phyloP scores from a whole-genome alignment of 2,329 filamentous ascomycete genomes.

The Calycina herbarum region DNA sequence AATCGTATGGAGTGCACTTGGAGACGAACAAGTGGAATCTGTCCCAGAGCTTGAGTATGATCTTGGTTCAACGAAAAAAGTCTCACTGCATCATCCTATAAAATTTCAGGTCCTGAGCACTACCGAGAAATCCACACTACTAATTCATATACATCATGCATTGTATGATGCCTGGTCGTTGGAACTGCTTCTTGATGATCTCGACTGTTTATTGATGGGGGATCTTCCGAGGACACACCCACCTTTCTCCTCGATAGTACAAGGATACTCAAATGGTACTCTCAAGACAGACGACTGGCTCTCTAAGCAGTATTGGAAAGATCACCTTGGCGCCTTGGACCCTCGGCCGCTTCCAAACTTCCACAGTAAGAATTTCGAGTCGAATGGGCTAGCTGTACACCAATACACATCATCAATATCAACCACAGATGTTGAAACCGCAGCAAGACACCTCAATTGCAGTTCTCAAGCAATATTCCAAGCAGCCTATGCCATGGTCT shows the following conservation, averaged over 20 bases:
- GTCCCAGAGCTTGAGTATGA: conserved; percentile 43
- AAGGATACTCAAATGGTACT: conserved; percentile 44
- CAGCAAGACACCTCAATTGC: conserved; percentile 28
- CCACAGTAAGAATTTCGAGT: conserved; percentile 40
- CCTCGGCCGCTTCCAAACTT: conserved; percentile 60
- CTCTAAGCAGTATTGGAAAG: conserved; percentile 67
- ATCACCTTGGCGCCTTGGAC: conserved; percentile 59
- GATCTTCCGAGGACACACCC: conserved; percentile 43
- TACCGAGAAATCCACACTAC: conserved; percentile 33
- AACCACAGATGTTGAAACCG: conserved; percentile 29
- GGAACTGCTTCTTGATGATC: conserved; percentile 69
- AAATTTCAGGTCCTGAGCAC: conserved; percentile 53
- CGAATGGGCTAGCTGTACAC: conserved; percentile 33
- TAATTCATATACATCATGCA: conserved; percentile 70
- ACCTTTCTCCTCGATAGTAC: conserved; percentile 61
- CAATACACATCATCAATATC: conserved; percentile 37
- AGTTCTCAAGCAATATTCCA: conserved; percentile 76
- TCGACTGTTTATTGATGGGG: conserved; percentile 48
- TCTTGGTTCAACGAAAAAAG: conserved; percentile 41
- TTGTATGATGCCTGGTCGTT: conserved; percentile 94
- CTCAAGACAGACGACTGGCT: conserved; percentile 39
- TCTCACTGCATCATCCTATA: conserved; percentile 53
- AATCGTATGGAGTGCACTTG: conserved; percentile 60
- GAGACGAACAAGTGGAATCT: conserved; percentile 41
- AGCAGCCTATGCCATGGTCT: conserved; percentile 64